phyloP scores from a whole-genome alignment of 2,329 filamentous ascomycete genomes.

The Lomentospora prolificans region DNA sequence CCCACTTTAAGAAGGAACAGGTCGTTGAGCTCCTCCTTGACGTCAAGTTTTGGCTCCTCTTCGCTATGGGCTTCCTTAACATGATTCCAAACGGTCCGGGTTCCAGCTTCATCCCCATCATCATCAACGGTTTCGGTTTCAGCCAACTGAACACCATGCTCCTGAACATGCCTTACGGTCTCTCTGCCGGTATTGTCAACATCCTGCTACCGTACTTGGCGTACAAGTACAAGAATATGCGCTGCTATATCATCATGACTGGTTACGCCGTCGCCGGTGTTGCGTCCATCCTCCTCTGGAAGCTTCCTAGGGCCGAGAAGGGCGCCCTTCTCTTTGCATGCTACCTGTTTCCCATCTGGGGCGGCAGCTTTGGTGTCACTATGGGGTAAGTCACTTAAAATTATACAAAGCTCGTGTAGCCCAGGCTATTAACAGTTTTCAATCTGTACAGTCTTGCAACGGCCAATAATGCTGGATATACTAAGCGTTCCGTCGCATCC shows the following conservation, averaged over 20 bases:
- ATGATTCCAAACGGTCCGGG: slow-evolving; percentile 32
- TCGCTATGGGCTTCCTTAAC: slow-evolving; percentile 33
- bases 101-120: slow-evolving; percentile 35
- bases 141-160: slow-evolving; percentile 30
- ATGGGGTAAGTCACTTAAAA: slow-evolving; percentile 19
- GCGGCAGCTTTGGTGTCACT: slow-evolving; percentile 36
- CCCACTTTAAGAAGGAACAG: slow-evolving; percentile 40
- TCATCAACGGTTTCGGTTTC: slow-evolving; percentile 35
- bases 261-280: slow-evolving; percentile 29
- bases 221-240: slow-evolving; percentile 22
- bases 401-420: neutral
- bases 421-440: slow-evolving; percentile 18
- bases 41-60: slow-evolving; percentile 51
- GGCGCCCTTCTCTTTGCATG: slow-evolving; percentile 37
- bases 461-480: slow-evolving; percentile 19
- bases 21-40: slow-evolving; percentile 42
- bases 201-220: slow-evolving; percentile 29
- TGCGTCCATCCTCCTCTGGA: neutral
- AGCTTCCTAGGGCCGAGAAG: slow-evolving; percentile 20
- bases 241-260: slow-evolving; percentile 27
- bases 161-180: slow-evolving; percentile 29
- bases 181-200: slow-evolving; percentile 24
- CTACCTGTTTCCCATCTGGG: slow-evolving; percentile 34
- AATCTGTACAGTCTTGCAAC: slow-evolving; percentile 32
- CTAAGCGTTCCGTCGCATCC: slow-evolving; percentile 31